Evolutionary conservation across 2,329 filamentous ascomycete species (phyloP).

Genomic region (Colletotrichum sidae): DNA sequence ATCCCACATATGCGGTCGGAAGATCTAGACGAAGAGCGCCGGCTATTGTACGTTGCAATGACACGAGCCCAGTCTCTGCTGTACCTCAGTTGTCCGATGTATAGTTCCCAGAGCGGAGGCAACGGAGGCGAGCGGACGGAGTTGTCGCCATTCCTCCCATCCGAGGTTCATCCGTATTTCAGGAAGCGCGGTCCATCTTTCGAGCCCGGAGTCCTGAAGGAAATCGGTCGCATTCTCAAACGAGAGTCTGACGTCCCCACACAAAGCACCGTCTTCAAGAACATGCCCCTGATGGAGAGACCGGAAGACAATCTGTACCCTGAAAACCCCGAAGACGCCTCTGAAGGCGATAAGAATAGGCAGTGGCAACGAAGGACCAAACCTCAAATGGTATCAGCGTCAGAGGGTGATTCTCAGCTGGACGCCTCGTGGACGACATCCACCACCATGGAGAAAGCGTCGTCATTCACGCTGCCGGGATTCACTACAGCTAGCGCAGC

Average conservation of each 20-base stretch:
- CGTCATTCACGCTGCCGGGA: constrained; percentile 69
- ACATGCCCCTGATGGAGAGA: constrained; percentile 64
- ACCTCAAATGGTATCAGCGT: constrained; percentile 13
- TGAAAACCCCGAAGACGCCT: constrained; percentile 44
- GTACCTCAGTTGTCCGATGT: constrained; percentile 84
- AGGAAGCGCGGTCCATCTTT: constrained; percentile 77
- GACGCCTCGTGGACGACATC: constrained; percentile 37
- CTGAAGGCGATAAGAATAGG: constrained; percentile 24
- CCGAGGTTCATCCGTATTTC: constrained; percentile 52
- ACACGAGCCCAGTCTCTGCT: constrained; percentile 88
- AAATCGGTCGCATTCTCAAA: constrained; percentile 78
- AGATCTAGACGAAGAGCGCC: constrained; percentile 86
- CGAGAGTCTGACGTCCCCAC: constrained; percentile 65
- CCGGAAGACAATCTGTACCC: constrained; percentile 78
- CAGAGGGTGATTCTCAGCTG: constrained; percentile 7
- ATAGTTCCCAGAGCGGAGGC: constrained; percentile 68
- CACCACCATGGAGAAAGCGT: constrained; percentile 72
- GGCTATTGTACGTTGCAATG: constrained; percentile 96
- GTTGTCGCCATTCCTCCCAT: constrained; percentile 78
- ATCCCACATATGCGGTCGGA: constrained; percentile 91
- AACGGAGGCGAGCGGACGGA: constrained; percentile 63
- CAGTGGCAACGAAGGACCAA: constrained; percentile 26
- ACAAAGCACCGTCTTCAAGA: constrained; percentile 64
- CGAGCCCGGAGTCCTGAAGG: constrained; percentile 69
- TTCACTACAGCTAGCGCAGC: constrained; percentile 74